A percentile compares a stretch with the other conserved stretches of the same genome.
Conservation (phyloP, 495 filamentous ascomycete genomes). For the Cladorrhinum samala region DNA sequence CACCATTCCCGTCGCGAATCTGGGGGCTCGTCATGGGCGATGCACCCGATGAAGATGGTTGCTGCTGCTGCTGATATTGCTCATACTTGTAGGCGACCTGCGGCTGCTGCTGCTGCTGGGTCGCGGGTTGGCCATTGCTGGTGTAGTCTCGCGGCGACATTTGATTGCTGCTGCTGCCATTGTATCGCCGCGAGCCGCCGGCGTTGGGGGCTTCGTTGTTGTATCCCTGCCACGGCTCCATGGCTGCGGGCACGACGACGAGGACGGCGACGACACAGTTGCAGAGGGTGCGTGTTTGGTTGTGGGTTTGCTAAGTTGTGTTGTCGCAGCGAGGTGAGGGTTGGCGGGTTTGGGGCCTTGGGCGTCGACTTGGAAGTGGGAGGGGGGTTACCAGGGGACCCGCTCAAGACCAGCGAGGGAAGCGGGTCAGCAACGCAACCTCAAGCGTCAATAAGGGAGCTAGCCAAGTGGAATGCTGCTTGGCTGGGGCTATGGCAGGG, state of each 20-base stretch:
- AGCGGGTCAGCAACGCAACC: not conserved
- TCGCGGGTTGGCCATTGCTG: constrained; percentile 23
- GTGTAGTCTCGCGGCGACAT: constrained; percentile 41
- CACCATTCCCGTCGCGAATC: constrained; percentile 67
- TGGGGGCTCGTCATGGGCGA: constrained; percentile 63
- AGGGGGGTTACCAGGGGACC: not conserved
- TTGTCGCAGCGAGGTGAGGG: not conserved
- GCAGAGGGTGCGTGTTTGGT: constrained; percentile 3
- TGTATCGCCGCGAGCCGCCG: constrained; percentile 45
- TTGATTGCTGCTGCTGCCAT: constrained; percentile 41
- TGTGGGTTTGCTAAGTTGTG: not conserved
- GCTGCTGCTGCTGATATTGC: constrained; percentile 43
- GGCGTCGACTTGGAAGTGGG: not conserved
- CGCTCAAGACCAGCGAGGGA: not conserved
- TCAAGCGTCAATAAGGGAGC: not conserved
- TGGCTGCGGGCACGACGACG: constrained; percentile 32
- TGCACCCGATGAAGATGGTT: constrained; percentile 46
- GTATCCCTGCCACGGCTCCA: constrained; percentile 55
- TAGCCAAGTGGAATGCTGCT: too few relatives aligned
- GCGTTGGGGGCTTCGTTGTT: constrained; percentile 34
- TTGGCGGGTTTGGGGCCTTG: not conserved
- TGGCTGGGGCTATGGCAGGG: too few relatives aligned
- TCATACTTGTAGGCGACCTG: constrained; percentile 70
- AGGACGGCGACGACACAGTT: constrained; percentile 5
- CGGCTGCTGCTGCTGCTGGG: constrained; percentile 40